phyloP scores from a whole-genome alignment of 179 eudicot genomes.

The Beta lomatogona region DNA sequence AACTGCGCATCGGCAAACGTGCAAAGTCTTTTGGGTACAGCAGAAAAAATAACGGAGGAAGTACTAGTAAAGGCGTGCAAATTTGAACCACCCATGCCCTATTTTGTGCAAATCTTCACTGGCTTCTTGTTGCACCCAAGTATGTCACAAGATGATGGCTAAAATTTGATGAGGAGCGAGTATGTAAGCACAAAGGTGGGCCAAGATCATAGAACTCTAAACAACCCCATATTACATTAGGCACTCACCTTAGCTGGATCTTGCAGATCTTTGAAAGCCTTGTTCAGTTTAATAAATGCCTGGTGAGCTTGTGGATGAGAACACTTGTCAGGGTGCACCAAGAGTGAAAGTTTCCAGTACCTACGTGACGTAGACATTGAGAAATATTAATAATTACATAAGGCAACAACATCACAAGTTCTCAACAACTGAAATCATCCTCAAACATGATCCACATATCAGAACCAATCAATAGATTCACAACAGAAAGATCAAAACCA shows the following conservation, averaged over 20 bases:
- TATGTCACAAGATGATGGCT: not conserved
- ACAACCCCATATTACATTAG: not conserved
- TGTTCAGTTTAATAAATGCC: conserved; percentile 86
- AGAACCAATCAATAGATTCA: not conserved
- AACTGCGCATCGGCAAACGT: too few relatives aligned
- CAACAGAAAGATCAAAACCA: not conserved
- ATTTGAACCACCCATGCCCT: not conserved
- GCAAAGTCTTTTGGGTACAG: too few relatives aligned
- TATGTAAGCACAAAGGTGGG: not conserved
- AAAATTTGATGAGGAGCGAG: not conserved
- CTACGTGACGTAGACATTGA: conserved; percentile 35
- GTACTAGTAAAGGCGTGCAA: not conserved
- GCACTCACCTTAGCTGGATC: conserved; percentile 79
- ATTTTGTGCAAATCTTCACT: not conserved
- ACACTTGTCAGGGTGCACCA: conserved; percentile 99
- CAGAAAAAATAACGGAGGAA: too few relatives aligned
- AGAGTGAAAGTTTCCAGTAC: conserved; percentile 93
- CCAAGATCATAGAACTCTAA: not conserved
- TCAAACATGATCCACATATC: not conserved
- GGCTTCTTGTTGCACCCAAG: not conserved
- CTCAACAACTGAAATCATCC: not conserved
- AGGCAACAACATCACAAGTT: not conserved
- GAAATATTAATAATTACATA: not conserved
- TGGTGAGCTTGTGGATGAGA: conserved; percentile 97
- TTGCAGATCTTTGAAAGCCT: conserved; percentile 93